Conservation (phyloP, 805 yeast genomes). For the Komagataella pseudopastoris region DNA sequence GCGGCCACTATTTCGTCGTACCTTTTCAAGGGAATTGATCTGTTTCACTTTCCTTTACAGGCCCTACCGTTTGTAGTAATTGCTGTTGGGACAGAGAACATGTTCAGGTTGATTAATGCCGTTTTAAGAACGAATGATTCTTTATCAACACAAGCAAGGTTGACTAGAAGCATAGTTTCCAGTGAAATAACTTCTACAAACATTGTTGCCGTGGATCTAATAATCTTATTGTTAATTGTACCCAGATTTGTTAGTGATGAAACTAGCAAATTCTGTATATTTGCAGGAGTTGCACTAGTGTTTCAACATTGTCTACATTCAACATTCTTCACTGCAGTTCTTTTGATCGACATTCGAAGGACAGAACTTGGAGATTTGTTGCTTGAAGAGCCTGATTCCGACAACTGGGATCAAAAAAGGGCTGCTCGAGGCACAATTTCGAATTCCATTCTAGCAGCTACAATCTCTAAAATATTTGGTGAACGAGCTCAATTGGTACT, state of each 20-base stretch:
- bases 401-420: background rate
- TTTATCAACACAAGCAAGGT: slow-evolving; percentile 21
- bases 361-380: slow-evolving; percentile 42
- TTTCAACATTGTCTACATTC: slow-evolving; percentile 49
- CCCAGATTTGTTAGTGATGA: slow-evolving; percentile 14
- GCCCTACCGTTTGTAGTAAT: slow-evolving; percentile 26
- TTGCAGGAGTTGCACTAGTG: slow-evolving; percentile 32
- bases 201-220: slow-evolving; percentile 16
- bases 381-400: background rate
- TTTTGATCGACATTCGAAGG: slow-evolving; percentile 55
- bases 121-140: slow-evolving; percentile 28
- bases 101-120: slow-evolving; percentile 28
- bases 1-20: slow-evolving; percentile 28
- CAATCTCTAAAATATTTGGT: background rate
- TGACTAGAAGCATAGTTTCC: slow-evolving; percentile 21
- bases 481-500: slow-evolving; percentile 3
- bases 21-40: slow-evolving; percentile 18
- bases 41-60: slow-evolving; percentile 24
- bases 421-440: background rate
- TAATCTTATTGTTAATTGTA: slow-evolving; percentile 11
- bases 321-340: slow-evolving; percentile 50
- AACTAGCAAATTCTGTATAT: slow-evolving; percentile 27
- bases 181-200: slow-evolving; percentile 24
- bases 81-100: slow-evolving; percentile 31
- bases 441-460: background rate